Evolutionary conservation across 306 rosid species (phyloP), one percentile per base, ranked within the genome.

Genomic region (Hippophae tibetana): DNA sequence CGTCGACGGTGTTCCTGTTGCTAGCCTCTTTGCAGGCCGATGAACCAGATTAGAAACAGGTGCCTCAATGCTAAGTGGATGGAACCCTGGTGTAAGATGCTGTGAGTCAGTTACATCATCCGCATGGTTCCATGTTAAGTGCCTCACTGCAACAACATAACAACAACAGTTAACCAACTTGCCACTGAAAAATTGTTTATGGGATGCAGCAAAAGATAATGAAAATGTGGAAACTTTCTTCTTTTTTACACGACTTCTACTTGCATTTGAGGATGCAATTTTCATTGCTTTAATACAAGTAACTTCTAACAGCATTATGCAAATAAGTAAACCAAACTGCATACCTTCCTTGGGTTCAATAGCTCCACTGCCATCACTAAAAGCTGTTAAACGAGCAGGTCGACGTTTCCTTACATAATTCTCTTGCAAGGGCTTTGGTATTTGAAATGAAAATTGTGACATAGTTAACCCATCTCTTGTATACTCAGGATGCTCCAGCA

Each of bases 341-440:
- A 74, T 78, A 89, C 96, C 94, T 84, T 68, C 70, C 64, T 66
- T 80, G 42, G 78, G 63, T 70, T 76, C 80, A 60, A 76, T 57
- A 56, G 70, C 62, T 60, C 76, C 70, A 61, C 49, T n/a, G 57
- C 58, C 76, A 50, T 77, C 72, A 43, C 56, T 31, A 52, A 84
- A 57, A 42, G 82, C 72, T 49, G 68, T 54, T 52, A 71, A 54
- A 63, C 72, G 79, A 13, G 86, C 65, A 41, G 86, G 46, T 47
- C 93, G 99, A 47, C 93, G 99, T 70, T 88, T 92, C 76, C 86
- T 82, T 74, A 88, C 99, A 68, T 92, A 92, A 79, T 88, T 65
- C 45, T 88, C 89, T 71, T 80, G 95, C 67, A 88, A 65, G 13
- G 99, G 96, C 82, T 61, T 92, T 3, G 96, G 95, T 47, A 67